A percentile compares a stretch with the other conserved stretches of the same genome.
Evolutionary conservation across 2,329 filamentous ascomycete species (phyloP).

Genomic region (Penicillium sp.): DNA sequence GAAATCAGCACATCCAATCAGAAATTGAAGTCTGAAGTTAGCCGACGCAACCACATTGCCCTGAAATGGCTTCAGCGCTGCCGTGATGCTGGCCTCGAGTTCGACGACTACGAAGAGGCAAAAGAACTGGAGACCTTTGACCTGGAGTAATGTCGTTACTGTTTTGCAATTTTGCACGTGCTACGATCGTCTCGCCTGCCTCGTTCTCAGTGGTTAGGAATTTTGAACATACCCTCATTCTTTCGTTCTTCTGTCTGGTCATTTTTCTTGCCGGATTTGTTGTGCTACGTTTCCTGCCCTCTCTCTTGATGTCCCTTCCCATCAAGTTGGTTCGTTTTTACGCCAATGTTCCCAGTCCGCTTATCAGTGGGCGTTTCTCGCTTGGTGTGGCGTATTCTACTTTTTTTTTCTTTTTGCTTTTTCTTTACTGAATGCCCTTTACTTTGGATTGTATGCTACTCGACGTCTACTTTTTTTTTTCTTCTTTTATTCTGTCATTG

Average conservation of each 20-base stretch:
- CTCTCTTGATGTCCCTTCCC: neutral
- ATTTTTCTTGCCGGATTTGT: slow-evolving; percentile 4
- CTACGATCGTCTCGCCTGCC: slow-evolving; percentile 20
- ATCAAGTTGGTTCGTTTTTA: neutral
- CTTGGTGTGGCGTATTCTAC: slow-evolving; percentile 12
- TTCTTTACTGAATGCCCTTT: slow-evolving; percentile 19
- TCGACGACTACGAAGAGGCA: slow-evolving; percentile 48
- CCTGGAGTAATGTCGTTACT: slow-evolving; percentile 28
- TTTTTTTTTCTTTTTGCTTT: slow-evolving; percentile 1
- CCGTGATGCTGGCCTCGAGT: slow-evolving; percentile 48
- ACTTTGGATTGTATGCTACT: slow-evolving; percentile 3
- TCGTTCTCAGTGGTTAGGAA: slow-evolving; percentile 22
- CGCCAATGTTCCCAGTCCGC: neutral
- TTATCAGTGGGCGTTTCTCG: neutral
- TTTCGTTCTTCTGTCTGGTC: slow-evolving; percentile 14
- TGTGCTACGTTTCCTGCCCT: slow-evolving; percentile 5
- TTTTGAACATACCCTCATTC: slow-evolving; percentile 29
- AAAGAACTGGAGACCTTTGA: slow-evolving; percentile 41
- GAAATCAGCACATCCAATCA: slow-evolving; percentile 93
- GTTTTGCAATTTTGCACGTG: slow-evolving; percentile 22
- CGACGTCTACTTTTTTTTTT: slow-evolving; percentile 12
- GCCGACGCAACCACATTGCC: slow-evolving; percentile 72
- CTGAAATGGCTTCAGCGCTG: slow-evolving; percentile 48
- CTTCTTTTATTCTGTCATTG: slow-evolving; percentile 26
- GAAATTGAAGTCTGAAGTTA: slow-evolving; percentile 90